Conservation (phyloP, 2,329 filamentous ascomycete genomes). For the Bipolaris sorokiniana region DNA sequence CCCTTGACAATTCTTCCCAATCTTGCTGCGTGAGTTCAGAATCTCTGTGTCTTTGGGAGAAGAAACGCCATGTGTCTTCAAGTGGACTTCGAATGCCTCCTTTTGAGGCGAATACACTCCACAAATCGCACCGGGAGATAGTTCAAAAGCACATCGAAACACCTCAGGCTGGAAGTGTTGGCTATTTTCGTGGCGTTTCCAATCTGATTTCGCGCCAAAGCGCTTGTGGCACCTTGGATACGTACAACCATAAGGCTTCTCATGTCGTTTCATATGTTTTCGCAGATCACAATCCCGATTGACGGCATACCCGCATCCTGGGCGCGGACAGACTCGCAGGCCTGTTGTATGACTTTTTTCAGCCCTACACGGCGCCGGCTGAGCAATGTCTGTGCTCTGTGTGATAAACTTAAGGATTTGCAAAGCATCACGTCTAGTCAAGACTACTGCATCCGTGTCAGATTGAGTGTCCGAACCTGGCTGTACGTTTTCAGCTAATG, state of each 20-base stretch:
- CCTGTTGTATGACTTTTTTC: slow-evolving; percentile 20
- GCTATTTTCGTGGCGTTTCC: slow-evolving; percentile 86
- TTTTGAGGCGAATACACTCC: slow-evolving; percentile 64
- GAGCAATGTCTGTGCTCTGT: slow-evolving; percentile 19
- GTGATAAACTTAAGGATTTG: slow-evolving; percentile 37
- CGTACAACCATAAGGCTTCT: slow-evolving; percentile 82
- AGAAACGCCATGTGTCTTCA: slow-evolving; percentile 58
- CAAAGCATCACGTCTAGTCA: slow-evolving; percentile 32
- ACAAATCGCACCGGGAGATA: slow-evolving; percentile 51
- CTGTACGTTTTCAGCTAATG: not conserved
- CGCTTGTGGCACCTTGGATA: slow-evolving; percentile 69
- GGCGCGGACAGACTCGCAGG: slow-evolving; percentile 22
- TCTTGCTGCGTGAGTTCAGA: slow-evolving; percentile 61
- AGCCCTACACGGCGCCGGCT: slow-evolving; percentile 18
- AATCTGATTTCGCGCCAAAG: slow-evolving; percentile 94
- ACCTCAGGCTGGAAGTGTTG: slow-evolving; percentile 75
- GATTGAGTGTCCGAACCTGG: not conserved
- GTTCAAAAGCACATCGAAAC: slow-evolving; percentile 68
- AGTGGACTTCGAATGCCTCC: slow-evolving; percentile 67
- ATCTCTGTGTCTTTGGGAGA: slow-evolving; percentile 35
- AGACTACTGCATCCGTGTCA: slow-evolving; percentile 7
- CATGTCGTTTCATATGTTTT: slow-evolving; percentile 84
- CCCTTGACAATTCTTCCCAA: slow-evolving; percentile 68
- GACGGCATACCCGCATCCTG: slow-evolving; percentile 27
- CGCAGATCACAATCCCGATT: slow-evolving; percentile 51